Percentiles rank a stretch among this genome's conserved stretches.
Evolutionary conservation across 2,329 filamentous ascomycete genomes (phyloP).

Genomic region (Fusarium veterinarium): DNA sequence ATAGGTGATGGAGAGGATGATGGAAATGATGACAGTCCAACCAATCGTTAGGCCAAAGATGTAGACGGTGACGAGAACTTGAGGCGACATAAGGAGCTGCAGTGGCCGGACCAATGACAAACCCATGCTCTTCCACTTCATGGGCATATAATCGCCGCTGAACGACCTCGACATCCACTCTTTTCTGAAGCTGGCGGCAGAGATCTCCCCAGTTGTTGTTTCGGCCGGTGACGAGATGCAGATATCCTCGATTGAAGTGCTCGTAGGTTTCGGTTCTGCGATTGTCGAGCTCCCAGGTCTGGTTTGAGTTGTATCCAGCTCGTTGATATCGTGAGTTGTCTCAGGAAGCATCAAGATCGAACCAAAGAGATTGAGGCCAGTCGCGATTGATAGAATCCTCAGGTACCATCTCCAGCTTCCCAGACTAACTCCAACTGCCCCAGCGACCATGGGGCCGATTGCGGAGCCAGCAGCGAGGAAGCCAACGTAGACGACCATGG

Average conservation of each 20-base stretch:
- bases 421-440: not conserved
- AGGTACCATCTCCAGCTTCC: conserved; percentile 14
- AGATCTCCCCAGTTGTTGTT: not conserved
- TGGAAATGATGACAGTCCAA: conserved; percentile 8
- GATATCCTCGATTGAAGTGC: not conserved
- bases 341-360: conserved; percentile 8
- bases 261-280: not conserved
- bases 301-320: not conserved
- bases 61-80: conserved; percentile 3
- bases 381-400: not conserved
- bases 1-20: not conserved
- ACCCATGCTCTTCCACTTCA: not conserved
- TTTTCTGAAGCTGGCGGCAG: not conserved
- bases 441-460: not conserved
- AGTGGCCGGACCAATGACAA: not conserved
- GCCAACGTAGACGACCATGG: conserved; percentile 9
- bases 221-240: not conserved
- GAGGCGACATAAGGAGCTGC: not conserved
- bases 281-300: not conserved
- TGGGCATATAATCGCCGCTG: not conserved
- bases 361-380: not conserved
- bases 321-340: not conserved
- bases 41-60: conserved; percentile 6
- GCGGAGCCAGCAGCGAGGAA: conserved; percentile 5
- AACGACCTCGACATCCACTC: not conserved